A percentile compares a stretch with the other conserved stretches of the same genome.
phyloP scores from a whole-genome alignment of 495 filamentous ascomycete species.

The Cenococcum geophilum region DNA sequence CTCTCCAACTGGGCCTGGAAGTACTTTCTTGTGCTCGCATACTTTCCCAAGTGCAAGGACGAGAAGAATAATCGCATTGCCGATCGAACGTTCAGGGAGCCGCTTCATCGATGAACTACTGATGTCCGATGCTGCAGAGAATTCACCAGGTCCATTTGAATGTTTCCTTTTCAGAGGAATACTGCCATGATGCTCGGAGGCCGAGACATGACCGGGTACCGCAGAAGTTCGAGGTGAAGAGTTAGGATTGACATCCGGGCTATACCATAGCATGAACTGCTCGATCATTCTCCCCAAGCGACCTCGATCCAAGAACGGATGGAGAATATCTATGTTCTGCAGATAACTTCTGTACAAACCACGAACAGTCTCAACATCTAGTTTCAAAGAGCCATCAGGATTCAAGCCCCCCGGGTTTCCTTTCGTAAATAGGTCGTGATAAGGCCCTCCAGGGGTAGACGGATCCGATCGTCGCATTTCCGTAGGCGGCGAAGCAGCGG shows the following conservation, averaged over 20 bases:
- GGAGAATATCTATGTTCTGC: slow-evolving; percentile 76
- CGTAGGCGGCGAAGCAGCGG: slow-evolving; percentile 6
- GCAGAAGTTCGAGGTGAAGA: slow-evolving; percentile 23
- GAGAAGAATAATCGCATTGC: slow-evolving; percentile 72
- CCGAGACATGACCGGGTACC: slow-evolving; percentile 10
- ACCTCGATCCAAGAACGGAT: slow-evolving; percentile 69
- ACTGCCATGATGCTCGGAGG: slow-evolving; percentile 6
- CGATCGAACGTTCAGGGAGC: slow-evolving; percentile 50
- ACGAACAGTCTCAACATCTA: slow-evolving; percentile 56
- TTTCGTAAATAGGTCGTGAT: not conserved
- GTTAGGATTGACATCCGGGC: slow-evolving; percentile 24
- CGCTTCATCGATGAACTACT: slow-evolving; percentile 26
- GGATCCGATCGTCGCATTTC: not conserved
- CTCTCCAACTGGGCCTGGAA: slow-evolving; percentile 57
- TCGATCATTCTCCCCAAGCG: slow-evolving; percentile 47
- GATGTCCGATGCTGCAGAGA: slow-evolving; percentile 15
- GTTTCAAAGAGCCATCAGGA: slow-evolving; percentile 56
- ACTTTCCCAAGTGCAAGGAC: slow-evolving; percentile 83
- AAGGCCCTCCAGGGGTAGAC: not conserved
- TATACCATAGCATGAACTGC: slow-evolving; percentile 42
- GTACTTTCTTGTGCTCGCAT: slow-evolving; percentile 54
- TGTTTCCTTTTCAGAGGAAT: slow-evolving; percentile 51
- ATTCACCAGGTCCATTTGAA: slow-evolving; percentile 32
- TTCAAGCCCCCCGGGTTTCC: slow-evolving; percentile 46
- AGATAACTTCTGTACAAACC: slow-evolving; percentile 66